Evolutionary conservation across 1,139 yeast species (phyloP).

Genomic region (Saccharomycopsis hybrid): DNA sequence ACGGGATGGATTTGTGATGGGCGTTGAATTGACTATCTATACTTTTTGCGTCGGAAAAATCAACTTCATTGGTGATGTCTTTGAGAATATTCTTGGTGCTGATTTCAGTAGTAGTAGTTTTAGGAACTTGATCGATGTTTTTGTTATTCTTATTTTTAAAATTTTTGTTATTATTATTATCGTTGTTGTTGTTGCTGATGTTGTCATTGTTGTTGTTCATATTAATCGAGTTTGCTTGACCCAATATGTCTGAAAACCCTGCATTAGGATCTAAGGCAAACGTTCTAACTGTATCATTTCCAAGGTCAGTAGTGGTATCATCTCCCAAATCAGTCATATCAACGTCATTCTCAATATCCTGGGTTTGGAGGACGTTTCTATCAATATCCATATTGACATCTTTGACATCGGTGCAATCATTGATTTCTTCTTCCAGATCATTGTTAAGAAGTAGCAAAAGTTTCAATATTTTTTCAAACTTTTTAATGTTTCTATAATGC

Average conservation of each 20-base stretch:
- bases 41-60: neutral
- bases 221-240: too few relatives aligned
- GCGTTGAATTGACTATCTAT: neutral
- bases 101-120: neutral
- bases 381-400: too few relatives aligned
- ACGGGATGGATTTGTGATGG: neutral
- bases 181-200: neutral
- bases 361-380: too few relatives aligned
- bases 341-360: neutral
- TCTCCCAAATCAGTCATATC: neutral
- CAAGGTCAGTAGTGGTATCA: conserved; percentile 16
- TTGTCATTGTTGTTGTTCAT: too few relatives aligned
- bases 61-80: conserved; percentile 5
- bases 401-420: too few relatives aligned
- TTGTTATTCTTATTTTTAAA: neutral
- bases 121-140: too few relatives aligned
- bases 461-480: conserved; percentile 19
- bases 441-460: conserved; percentile 13
- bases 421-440: too few relatives aligned
- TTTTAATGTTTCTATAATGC: conserved; percentile 8
- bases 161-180: neutral
- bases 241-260: too few relatives aligned
- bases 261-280: conserved; percentile 16
- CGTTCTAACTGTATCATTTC: conserved; percentile 17
- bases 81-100: conserved; percentile 8